Percentiles rank a stretch among this genome's conserved stretches.
Evolutionary conservation across 345 rosid genomes (phyloP).

Genomic region (Populus euphratica): DNA sequence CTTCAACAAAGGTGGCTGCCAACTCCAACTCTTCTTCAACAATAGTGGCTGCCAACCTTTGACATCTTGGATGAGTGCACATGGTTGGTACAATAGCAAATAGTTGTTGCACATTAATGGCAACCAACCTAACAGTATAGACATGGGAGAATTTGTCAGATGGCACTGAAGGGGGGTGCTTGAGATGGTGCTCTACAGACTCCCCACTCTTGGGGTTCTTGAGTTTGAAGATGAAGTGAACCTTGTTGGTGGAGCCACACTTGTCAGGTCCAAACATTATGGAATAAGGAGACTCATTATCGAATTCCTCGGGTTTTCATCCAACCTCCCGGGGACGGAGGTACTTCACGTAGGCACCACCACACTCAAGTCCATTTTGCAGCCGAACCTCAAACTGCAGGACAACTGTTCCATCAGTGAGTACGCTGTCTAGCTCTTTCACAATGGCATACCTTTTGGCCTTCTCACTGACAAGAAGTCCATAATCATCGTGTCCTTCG

Average conservation of each 20-base stretch:
- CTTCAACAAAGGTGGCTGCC: no score
- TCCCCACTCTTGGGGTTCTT: conserved; percentile 86
- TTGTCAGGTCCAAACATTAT: conserved; percentile 93
- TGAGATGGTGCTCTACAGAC: conserved; percentile 72
- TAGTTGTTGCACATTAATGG: no score
- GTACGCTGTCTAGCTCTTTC: conserved; percentile 59
- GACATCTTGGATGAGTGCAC: no score
- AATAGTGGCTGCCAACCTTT: no score
- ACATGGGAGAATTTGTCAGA: conserved; percentile 76
- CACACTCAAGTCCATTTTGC: conserved; percentile 82
- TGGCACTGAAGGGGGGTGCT: conserved; percentile 72
- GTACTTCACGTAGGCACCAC: conserved; percentile 78
- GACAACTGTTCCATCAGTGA: conserved; percentile 62
- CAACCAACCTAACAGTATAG: no score
- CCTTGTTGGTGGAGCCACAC: conserved; percentile 83
- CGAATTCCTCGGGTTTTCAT: conserved; percentile 58
- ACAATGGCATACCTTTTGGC: conserved; percentile 77
- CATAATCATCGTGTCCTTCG: conserved; percentile 75
- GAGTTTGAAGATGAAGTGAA: conserved; percentile 78
- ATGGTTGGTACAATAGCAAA: no score
- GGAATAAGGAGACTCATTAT: conserved; percentile 70
- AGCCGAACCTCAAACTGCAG: conserved; percentile 74
- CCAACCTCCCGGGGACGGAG: conserved; percentile 73
- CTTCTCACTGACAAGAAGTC: conserved; percentile 74
- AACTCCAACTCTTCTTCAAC: no score